Percentiles rank a stretch among this genome's conserved stretches.
These are phyloP conservation scores for Lachancea kluyveri DNA, from an alignment of 805 yeast genomes.

Conservation along the genomic window DNA sequence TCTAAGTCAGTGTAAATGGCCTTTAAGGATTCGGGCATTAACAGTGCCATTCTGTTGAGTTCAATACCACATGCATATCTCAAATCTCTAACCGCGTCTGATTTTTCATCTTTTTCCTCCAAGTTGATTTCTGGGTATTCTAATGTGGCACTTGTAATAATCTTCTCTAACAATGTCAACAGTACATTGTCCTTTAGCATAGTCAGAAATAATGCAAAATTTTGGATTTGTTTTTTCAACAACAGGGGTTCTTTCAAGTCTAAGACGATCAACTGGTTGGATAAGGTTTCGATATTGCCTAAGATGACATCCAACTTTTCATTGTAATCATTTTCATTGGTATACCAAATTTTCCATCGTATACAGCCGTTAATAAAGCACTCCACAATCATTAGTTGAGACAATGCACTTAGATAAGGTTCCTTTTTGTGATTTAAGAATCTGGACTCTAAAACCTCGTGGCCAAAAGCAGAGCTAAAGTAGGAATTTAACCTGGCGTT, in stretches of 20 bases:
- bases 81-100: constrained; percentile 78
- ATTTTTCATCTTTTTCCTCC: constrained; percentile 55
- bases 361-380: constrained; percentile 87
- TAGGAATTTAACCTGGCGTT: constrained; percentile 65
- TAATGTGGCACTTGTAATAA: constrained; percentile 77
- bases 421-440: constrained; percentile 53
- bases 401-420: constrained; percentile 67
- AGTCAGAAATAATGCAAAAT: constrained; percentile 91
- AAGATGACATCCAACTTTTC: constrained; percentile 47
- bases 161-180: constrained; percentile 77
- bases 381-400: constrained; percentile 83
- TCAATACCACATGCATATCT: constrained; percentile 93
- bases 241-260: constrained; percentile 74
- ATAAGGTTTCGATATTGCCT: constrained; percentile 56
- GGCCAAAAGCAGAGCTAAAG: constrained; percentile 66
- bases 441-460: constrained; percentile 49
- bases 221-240: constrained; percentile 80
- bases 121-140: constrained; percentile 57
- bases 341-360: constrained; percentile 93
- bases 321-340: constrained; percentile 38
- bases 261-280: constrained; percentile 70
- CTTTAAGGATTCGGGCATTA: constrained; percentile 88
- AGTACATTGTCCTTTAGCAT: constrained; percentile 74
- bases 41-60: constrained; percentile 83
- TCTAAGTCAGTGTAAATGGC: constrained; percentile 79